These are phyloP conservation scores for Globomyces pollinis-pini DNA, from an alignment of 192 early-diverging fungal species.

Conservation along the genomic window DNA sequence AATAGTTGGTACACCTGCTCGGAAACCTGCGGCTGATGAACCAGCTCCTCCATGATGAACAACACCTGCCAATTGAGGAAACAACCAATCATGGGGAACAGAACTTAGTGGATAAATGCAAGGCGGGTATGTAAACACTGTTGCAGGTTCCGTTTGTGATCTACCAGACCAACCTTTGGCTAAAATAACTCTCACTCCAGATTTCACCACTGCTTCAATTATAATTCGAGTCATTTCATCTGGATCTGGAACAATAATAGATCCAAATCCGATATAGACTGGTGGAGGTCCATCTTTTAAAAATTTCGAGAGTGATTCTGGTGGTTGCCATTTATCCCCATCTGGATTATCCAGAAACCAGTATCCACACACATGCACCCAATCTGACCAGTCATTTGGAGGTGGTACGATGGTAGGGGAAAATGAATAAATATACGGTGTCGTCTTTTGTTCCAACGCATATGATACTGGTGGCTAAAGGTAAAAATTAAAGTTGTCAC, in stretches of 20 bases:
- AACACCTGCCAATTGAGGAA: slow-evolving; percentile 52
- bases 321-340: slow-evolving; percentile 45
- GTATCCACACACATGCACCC: slow-evolving; percentile 63
- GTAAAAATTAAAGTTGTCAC: no score
- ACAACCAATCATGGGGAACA: slow-evolving; percentile 75
- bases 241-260: slow-evolving; percentile 66
- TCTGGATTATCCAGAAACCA: slow-evolving; percentile 68
- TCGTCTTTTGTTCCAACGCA: slow-evolving; percentile 39
- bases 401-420: slow-evolving; percentile 49
- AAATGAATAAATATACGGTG: slow-evolving; percentile 62
- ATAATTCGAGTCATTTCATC: slow-evolving; percentile 51
- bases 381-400: slow-evolving; percentile 60
- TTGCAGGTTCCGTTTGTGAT: slow-evolving; percentile 15
- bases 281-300: slow-evolving; percentile 25
- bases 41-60: slow-evolving; percentile 78
- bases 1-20: slow-evolving; percentile 62
- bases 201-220: slow-evolving; percentile 52
- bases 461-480: slow-evolving; percentile 38
- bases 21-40: slow-evolving; percentile 54
- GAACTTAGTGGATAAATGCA: slow-evolving; percentile 46
- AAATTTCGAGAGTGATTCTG: slow-evolving; percentile 45
- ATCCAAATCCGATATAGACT: slow-evolving; percentile 74
- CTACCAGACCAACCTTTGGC: slow-evolving; percentile 68
- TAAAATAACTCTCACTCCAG: slow-evolving; percentile 60
- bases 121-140: slow-evolving; percentile 37